Conservation (phyloP, 2,329 filamentous ascomycete genomes). For the Malbranchea cinnamomea region DNA sequence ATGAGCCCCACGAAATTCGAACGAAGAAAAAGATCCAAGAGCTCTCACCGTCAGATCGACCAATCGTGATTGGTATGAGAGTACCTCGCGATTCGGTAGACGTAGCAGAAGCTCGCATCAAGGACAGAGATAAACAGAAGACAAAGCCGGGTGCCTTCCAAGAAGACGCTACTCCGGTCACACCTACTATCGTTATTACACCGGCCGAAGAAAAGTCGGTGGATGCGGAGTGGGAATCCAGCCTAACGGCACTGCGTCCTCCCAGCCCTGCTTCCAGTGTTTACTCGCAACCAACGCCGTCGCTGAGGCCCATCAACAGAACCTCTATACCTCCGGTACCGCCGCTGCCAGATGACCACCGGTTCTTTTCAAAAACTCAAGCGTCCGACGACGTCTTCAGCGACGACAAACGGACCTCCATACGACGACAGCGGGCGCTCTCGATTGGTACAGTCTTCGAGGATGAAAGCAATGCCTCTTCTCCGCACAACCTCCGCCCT, state of each 20-base stretch:
- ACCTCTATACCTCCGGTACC: slow-evolving; percentile 26
- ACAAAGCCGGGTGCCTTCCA: slow-evolving; percentile 14
- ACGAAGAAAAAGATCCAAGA: slow-evolving; percentile 16
- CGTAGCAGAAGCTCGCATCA: slow-evolving; percentile 12
- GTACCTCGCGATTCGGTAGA: slow-evolving; percentile 18
- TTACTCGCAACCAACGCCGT: slow-evolving; percentile 28
- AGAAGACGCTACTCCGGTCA: slow-evolving; percentile 23
- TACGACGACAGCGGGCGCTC: slow-evolving; percentile 16
- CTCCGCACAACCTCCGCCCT: background rate
- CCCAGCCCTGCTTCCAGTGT: slow-evolving; percentile 27
- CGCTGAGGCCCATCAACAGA: slow-evolving; percentile 8
- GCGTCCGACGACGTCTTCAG: slow-evolving; percentile 8
- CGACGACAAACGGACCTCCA: slow-evolving; percentile 10
- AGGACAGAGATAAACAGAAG: slow-evolving; percentile 11
- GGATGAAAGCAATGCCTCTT: slow-evolving; percentile 16
- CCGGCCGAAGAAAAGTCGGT: slow-evolving; percentile 31
- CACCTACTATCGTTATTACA: slow-evolving; percentile 32
- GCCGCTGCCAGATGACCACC: slow-evolving; percentile 23
- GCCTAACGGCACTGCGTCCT: slow-evolving; percentile 12
- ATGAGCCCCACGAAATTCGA: slow-evolving; percentile 8
- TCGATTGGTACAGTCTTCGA: slow-evolving; percentile 26
- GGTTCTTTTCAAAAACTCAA: slow-evolving; percentile 12
- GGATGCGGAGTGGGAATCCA: slow-evolving; percentile 21
- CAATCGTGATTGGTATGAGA: slow-evolving; percentile 32
- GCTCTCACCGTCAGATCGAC: slow-evolving; percentile 30